Base-by-base conservation (phyloP, 371 early-diverging fungal species). In the Dentiscutata heterogama region DNA sequence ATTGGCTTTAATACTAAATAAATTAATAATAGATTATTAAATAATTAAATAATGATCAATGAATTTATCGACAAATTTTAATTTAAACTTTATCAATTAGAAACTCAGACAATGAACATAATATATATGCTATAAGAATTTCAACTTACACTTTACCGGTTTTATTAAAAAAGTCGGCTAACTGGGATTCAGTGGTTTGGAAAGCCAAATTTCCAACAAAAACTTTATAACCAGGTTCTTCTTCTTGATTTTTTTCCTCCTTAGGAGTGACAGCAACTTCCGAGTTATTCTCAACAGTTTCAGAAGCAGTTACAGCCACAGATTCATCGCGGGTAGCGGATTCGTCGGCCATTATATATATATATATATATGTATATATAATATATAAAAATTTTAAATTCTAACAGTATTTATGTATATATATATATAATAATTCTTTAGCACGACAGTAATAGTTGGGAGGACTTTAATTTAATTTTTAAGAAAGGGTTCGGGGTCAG, bases 171-270 rank as follows among this genome's bases (percentile, higher is more conserved):
- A 92, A 90, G 29, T 92, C 88, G 81, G 87, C 88, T 71, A 99
- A 89, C 85, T 93, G 91, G 61, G 90, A 94, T 85, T 95, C 92
- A 53, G 91, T 95, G 77, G 94, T 95, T 84, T 91, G 87, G 90
- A 95, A 97, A 42, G 97, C 87, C 81, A 99, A 90, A 91, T 99
- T 99, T 73, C 99, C 98, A 56, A 97, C 95, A 91, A 97, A 99
- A 58, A 97, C 94, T 92, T 97, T 94, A 86, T 88, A 61, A 58
- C 88, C 87, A 85, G 88, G 85, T 76, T 92, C 89, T 81, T 92
- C 89, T 81, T 90, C 88, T 82, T 87, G 89, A 82, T 79, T 74
- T 78, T 61, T 83, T 78, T 84, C 84, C 75, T 85, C 83, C 58
- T 78, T 53, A 72, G 83, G 54, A 60, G 82, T 80, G 76, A 78